Conservation (phyloP, 139 green algal genomes). For the Limnomonas spitsbergensis region DNA sequence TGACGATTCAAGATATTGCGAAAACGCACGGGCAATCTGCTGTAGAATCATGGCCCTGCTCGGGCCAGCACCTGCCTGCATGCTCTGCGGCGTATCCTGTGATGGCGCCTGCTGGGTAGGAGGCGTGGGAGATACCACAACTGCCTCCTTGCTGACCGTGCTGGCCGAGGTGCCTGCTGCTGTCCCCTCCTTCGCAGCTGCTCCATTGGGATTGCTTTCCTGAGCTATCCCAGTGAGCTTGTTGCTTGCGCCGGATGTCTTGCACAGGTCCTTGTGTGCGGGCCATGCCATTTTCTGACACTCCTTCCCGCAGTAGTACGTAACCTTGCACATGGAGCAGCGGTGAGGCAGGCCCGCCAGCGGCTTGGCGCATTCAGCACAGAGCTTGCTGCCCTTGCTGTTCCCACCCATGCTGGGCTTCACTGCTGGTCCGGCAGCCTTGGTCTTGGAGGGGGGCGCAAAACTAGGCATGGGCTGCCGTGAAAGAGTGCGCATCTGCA, state of each 20-base stretch:
- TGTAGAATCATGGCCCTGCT: no score
- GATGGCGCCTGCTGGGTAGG: no score
- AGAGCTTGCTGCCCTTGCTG: conserved; percentile 19
- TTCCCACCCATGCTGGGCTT: background rate
- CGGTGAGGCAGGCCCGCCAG: conserved; percentile 29
- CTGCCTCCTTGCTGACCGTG: background rate
- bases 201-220: background rate
- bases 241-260: background rate
- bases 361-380: conserved; percentile 21
- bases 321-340: conserved; percentile 28
- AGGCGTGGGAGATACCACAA: background rate
- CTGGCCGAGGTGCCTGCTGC: background rate
- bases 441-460: background rate
- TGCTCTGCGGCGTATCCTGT: background rate
- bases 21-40: no score
- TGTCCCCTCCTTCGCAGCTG: background rate
- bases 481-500: conserved; percentile 9
- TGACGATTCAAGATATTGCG: no score
- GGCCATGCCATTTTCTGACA: conserved; percentile 38
- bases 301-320: conserved; percentile 27
- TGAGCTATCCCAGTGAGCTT: background rate
- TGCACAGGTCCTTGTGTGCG: conserved; percentile 25
- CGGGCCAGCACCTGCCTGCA: conserved; percentile 1
- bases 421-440: background rate
- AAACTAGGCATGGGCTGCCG: background rate